These are phyloP conservation scores for Trypanosoma congolense DNA, from an alignment of 208 protist species.

Conservation along the genomic window DNA sequence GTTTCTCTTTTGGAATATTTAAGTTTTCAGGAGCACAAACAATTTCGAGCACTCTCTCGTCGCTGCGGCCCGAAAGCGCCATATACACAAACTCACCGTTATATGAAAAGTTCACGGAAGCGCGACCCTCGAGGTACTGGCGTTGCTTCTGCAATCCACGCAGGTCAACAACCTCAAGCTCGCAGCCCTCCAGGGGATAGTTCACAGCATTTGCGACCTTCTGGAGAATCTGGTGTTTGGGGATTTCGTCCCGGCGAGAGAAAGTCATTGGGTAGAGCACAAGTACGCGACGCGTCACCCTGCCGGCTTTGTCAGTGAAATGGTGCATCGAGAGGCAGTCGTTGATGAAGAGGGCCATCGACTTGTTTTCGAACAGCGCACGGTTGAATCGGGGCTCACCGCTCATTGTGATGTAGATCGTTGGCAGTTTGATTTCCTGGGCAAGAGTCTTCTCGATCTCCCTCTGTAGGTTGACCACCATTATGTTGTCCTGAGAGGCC, in stretches of 20 bases:
- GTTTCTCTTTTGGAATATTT: slow-evolving; percentile 59
- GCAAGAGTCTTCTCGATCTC: slow-evolving; percentile 21
- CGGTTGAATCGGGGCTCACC: slow-evolving; percentile 18
- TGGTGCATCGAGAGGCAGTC: slow-evolving; percentile 67
- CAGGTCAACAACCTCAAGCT: slow-evolving; percentile 62
- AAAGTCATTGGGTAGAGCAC: slow-evolving; percentile 72
- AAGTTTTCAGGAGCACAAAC: slow-evolving; percentile 59
- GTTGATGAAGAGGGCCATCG: slow-evolving; percentile 36
- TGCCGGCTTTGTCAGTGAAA: slow-evolving; percentile 48
- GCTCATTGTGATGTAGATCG: slow-evolving; percentile 11
- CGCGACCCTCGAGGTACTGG: slow-evolving; percentile 60
- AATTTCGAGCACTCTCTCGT: slow-evolving; percentile 50
- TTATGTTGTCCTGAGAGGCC: slow-evolving; percentile 20
- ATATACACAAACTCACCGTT: slow-evolving; percentile 72
- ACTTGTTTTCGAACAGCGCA: slow-evolving; percentile 31
- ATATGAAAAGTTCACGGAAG: slow-evolving; percentile 52
- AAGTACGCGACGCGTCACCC: slow-evolving; percentile 49
- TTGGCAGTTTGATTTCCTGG: slow-evolving; percentile 5
- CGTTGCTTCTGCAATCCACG: slow-evolving; percentile 39
- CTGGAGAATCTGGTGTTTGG: slow-evolving; percentile 39
- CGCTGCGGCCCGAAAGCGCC: slow-evolving; percentile 43
- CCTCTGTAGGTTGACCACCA: slow-evolving; percentile 24
- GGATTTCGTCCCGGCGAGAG: slow-evolving; percentile 46
- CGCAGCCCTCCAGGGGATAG: slow-evolving; percentile 11
- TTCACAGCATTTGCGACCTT: slow-evolving; percentile 28